Evolutionary conservation across 2,329 filamentous ascomycete genomes (phyloP), one percentile per base, ranked within the genome.

Genomic region (Fusarium sp.): DNA sequence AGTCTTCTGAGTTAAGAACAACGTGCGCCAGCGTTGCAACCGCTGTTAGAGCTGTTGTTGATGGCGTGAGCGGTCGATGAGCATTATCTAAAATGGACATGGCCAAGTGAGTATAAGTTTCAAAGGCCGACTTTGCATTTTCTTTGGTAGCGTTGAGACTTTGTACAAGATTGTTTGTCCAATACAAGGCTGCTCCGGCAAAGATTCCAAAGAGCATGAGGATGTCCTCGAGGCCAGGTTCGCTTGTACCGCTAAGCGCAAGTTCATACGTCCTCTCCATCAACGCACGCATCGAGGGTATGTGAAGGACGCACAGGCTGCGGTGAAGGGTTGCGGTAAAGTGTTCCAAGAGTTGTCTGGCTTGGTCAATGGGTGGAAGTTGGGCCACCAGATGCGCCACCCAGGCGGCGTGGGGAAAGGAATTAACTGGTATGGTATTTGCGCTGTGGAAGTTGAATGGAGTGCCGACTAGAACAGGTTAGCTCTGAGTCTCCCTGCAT

Each of bases 1-100:
- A 15, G 11, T 53, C 36, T 16, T 53, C 50, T 10, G 50, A 53
- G 50, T 53, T 53, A 34, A 53, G 37, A 15, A 53, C 37, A 18
- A 53, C 27, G 39, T 53, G 50, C 7, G 50, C 50, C 23, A 53
- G 50, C 2, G 50, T 53, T 7, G 50, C 50, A 7, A 23, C 40
- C 16, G 50, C 50, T 31, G 50, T 36, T 13, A 53, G 15, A 1
- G 50, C 50, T 15, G 37, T 53, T 3, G 50, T 53, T n/a, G 50
- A 53, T 15, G 50, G 48, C 12, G 48, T 13, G 1, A 51, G 31
- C 27, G 48, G 48, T n/a, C 16, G 48, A 13, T 7, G 36, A 11
- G 18, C 15, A 39, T 39, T 34, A 27, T 51, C 48, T 15, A 51
- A 13, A n/a, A 51, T 51, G 4, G 18, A 27, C 9, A 23, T 51